These are phyloP conservation scores for Pythium phragmiticola DNA, from an alignment of 352 stramenopile genomes.

Conservation along the genomic window DNA sequence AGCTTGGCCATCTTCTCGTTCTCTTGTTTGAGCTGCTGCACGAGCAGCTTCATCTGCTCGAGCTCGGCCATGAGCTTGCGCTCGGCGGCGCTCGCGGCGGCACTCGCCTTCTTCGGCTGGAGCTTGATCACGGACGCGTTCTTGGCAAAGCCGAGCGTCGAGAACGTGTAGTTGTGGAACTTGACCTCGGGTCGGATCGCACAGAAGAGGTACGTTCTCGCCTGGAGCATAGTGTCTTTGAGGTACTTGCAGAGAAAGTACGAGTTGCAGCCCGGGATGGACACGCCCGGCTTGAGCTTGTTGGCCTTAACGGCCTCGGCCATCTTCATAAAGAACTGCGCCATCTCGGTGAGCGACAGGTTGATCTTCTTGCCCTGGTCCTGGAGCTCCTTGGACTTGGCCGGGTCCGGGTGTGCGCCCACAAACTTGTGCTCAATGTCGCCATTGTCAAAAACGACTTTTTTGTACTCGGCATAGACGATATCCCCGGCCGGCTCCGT, in stretches of 20 bases:
- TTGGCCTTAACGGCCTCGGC: conserved; percentile 92
- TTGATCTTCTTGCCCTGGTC: conserved; percentile 97
- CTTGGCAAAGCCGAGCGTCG: conserved; percentile 93
- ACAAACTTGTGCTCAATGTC: conserved; percentile 93
- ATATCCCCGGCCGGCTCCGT: conserved; percentile 94
- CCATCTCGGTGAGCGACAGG: conserved; percentile 93
- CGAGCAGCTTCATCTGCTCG: conserved; percentile 91
- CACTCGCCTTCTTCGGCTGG: conserved; percentile 93
- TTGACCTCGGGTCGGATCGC: conserved; percentile 92
- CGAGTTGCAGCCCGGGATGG: conserved; percentile 93
- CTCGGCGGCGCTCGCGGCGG: conserved; percentile 87
- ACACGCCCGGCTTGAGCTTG: conserved; percentile 92
- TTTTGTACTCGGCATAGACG: conserved; percentile 93
- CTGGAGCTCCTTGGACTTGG: conserved; percentile 93
- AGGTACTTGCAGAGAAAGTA: conserved; percentile 96
- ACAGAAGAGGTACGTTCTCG: conserved; percentile 92
- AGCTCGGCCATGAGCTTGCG: conserved; percentile 94
- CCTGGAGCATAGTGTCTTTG: conserved; percentile 95
- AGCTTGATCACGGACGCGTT: conserved; percentile 95
- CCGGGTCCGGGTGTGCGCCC: conserved; percentile 85
- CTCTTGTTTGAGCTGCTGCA: conserved; percentile 78
- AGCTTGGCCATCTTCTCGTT: conserved; percentile 78
- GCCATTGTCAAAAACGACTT: conserved; percentile 88
- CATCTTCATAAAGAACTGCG: conserved; percentile 98
- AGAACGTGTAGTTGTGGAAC: conserved; percentile 93